phyloP scores from a whole-genome alignment of 169 alveolate species.

The Eimeria falciformis region DNA sequence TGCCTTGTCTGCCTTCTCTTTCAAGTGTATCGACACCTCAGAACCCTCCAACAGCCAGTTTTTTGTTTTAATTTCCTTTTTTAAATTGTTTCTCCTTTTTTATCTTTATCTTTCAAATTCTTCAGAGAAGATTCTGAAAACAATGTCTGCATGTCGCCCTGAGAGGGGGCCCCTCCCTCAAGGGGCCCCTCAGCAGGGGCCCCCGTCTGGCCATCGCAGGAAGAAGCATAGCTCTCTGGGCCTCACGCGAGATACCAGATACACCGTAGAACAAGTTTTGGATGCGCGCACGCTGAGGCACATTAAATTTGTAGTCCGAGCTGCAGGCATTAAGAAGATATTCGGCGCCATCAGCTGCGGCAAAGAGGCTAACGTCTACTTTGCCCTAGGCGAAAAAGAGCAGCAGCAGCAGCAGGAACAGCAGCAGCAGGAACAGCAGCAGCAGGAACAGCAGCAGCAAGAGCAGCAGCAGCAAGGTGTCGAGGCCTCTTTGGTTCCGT shows the following conservation, averaged over 20 bases:
- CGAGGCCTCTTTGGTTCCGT: slow-evolving; percentile 81
- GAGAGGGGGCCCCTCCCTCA: slow-evolving; percentile 8
- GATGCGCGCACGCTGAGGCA: slow-evolving; percentile 95
- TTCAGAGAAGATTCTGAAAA: no score
- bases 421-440: slow-evolving; percentile 24
- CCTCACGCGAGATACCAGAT: slow-evolving; percentile 95
- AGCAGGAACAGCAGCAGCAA: slow-evolving; percentile 38
- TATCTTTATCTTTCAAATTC: neutral
- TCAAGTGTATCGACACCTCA: no score
- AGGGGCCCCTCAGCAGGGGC: neutral
- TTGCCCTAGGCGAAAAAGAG: slow-evolving; percentile 71
- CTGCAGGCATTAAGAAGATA: slow-evolving; percentile 92
- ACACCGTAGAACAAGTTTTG: slow-evolving; percentile 97
- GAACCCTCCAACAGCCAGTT: no score
- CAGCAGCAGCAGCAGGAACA: slow-evolving; percentile 18
- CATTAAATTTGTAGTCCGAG: slow-evolving; percentile 87
- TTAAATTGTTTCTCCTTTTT: neutral
- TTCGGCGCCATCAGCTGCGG: slow-evolving; percentile 98
- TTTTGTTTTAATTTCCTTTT: neutral
- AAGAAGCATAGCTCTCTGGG: slow-evolving; percentile 78
- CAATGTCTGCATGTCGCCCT: neutral
- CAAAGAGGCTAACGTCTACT: slow-evolving; percentile 95
- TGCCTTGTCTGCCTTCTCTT: neutral
- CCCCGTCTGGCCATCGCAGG: neutral
- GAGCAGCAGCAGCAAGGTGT: slow-evolving; percentile 22